Base-by-base conservation (phyloP, 2,329 filamentous ascomycete genomes). In the Fusarium siculi region DNA sequence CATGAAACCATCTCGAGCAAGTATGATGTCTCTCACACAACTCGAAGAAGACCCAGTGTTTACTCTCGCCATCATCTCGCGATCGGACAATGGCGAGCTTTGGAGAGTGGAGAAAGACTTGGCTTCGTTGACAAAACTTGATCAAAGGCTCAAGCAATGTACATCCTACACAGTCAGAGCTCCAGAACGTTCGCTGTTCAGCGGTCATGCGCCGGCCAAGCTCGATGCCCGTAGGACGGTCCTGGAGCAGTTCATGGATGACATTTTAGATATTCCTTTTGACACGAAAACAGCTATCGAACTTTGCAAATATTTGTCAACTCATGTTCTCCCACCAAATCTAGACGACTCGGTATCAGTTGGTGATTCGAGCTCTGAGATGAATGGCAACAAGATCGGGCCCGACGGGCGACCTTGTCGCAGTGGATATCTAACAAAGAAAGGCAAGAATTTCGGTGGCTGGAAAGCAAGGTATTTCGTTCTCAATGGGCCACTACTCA, bases 361-460 rank as follows among this genome's bases (percentile, higher is more conserved):
- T 23, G 74, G 73, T 16, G 76, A 75, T 25, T 64, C 70, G 4
- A 67, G 66, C 21, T 67, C 74, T 8, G 80, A 81, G 54, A 72
- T 64, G 7, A 80, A 71, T 36, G 70, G 82, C 81, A 46, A 80
- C 79, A 60, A 80, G 78, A 84, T 85, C 7, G 89, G 90, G 1
- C 86, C 90, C 10, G 90, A 92, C 76, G 90, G 91, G 7, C 90
- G 91, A 54, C 90, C 92, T 14, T 87, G 91, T 66, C 94, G 94
- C 79, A 95, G 92, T 79, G 96, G 96, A 14, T 99, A 98, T 81
- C 85, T 99, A 55, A 98, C 96, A 4, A 99, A 99, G 85, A 90
- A 93, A 75, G 96, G 96, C 54, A 99, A 99, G 86, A 98, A 98
- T 79, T 99, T 99, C 83, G 96, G 96, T 57, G 96, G 96, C 54